Base-by-base conservation (phyloP, 164 flowering plant genomes). In the Vitis riparia region DNA sequence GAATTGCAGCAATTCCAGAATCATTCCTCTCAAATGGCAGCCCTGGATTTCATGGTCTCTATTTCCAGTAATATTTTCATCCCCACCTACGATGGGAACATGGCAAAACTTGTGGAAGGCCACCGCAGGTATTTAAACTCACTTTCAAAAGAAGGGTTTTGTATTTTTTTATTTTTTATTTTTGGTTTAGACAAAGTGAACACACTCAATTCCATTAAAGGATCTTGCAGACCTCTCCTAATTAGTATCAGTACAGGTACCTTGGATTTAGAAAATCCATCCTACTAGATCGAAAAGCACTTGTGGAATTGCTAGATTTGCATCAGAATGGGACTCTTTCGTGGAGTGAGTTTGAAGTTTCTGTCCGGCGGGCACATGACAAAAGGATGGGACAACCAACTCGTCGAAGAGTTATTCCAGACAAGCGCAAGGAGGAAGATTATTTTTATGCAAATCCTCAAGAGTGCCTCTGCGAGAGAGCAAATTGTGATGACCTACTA, bases 11-110 rank as follows among this genome's bases (percentile, higher is more conserved):
- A 83, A 51, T 96, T 96, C 68, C 92, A 85, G 74, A 92, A 91
- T 55, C 98, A 96, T 79, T 91, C 98, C 29, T 96, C 99, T 75
- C 99, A 96, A 80, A 96, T 96, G 99, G 98, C 99, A 51, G 97
- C 98, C 29, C 80, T 96, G 37, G 98, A 96, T 82, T 96, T 89
- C 63, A 84, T 91, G 82, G 98, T 93, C 55, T 90, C 99, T 55
- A 73, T 89, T 72, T 93, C 95, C 30, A 95, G 99, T 71, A 72
- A 89, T 71, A 80, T 83, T 59, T 95, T 93, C 69, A 71, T 95
- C 82, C 98, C 98, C 44, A 93, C 97, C 44, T 93, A 91, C 71
- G 92, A 93, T 82, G 99, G 99, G 51, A 95, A 95, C 84, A 95
- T 95, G 99, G 98, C 99, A 71, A 95, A 85, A 77, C 81, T 95